Base-by-base conservation (phyloP, 495 filamentous ascomycete genomes). In the Talaromyces nanjingensis region DNA sequence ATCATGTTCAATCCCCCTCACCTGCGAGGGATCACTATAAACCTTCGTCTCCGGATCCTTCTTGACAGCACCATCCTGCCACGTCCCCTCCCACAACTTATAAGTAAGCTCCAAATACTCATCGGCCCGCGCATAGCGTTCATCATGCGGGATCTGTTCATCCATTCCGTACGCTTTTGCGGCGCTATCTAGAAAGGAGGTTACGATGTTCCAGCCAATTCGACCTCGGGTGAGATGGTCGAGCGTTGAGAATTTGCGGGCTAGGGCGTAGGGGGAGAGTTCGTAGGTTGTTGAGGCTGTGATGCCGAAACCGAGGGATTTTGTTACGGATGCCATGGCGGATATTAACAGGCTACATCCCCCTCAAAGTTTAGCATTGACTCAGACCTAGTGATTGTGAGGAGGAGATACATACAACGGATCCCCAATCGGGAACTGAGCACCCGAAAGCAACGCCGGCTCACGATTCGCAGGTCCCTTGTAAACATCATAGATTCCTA, bases 161-260 rank as follows among this genome's bases (percentile, higher is more conserved):
- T 82, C 75, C 7, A 80, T 67, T 0, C 80, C 81, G 42, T 80
- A 75, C n/a, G 77, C 77, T 59, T 79, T 79, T 42, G 77, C 76
- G 7, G 82, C 79, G 2, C 75, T 71, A 53, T 81, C 78, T 42
- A 76, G 76, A 69, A 75, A 85, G 0, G 72, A 76, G 2, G 81
- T 84, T 0, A 84, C 81, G 49, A 86, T 83, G 62, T 84, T 86
- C 83, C 82, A 86, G 0, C 76, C 82, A 45, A 84, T 71, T 6
- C 82, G 72, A 0, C 81, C 82, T 0, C 73, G 65, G 2, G 80
- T 84, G n/a, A 82, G 70, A 60, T 85, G 82, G 63, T 84, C 81
- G 4, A 85, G 65, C 1, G 82, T 83, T 0, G 81, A 83, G 52
- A 82, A 81, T 22, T 76, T 72, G 60, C 77, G 74, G 5, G 81